Conservation (phyloP, 352 stramenopile genomes). For the Pythium sp. region DNA sequence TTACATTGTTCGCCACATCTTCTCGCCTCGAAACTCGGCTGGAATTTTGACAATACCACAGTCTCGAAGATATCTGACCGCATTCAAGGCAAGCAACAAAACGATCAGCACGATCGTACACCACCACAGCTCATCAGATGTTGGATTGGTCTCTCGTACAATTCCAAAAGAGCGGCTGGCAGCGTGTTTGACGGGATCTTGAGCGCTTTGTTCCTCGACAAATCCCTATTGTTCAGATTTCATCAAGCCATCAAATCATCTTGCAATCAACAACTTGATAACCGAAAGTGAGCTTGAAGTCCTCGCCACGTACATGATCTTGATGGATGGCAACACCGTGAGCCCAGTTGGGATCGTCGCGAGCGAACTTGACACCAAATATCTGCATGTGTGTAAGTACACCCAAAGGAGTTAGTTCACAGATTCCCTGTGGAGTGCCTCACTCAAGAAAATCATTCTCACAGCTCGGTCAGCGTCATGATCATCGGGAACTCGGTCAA, state of each 20-base stretch:
- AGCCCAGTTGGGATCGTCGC: constrained; percentile 10
- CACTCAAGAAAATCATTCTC: background rate
- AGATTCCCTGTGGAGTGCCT: background rate
- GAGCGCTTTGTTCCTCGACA: constrained; percentile 14
- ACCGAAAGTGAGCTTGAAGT: background rate
- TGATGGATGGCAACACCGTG: constrained; percentile 16
- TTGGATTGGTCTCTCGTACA: constrained; percentile 2
- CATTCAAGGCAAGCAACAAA: background rate
- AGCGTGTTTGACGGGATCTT: constrained; percentile 18
- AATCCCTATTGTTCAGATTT: background rate
- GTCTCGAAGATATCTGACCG: constrained; percentile 11
- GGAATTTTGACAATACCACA: constrained; percentile 12
- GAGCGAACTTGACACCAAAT: constrained; percentile 9
- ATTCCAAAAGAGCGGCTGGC: constrained; percentile 14
- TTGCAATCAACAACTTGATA: background rate
- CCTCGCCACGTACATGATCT: constrained; percentile 17
- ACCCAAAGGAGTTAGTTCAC: background rate
- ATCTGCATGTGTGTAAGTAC: background rate
- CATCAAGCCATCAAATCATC: background rate
- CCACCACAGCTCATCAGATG: background rate
- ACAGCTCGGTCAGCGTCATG: constrained; percentile 16
- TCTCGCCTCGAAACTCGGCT: constrained; percentile 20
- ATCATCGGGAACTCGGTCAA: constrained; percentile 14
- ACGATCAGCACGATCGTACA: background rate
- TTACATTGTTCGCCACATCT: constrained; percentile 18